A percentile compares a stretch with the other conserved stretches of the same genome.
Conservation (phyloP, 2,329 filamentous ascomycete species). For the Coniochaeta prunicola region DNA sequence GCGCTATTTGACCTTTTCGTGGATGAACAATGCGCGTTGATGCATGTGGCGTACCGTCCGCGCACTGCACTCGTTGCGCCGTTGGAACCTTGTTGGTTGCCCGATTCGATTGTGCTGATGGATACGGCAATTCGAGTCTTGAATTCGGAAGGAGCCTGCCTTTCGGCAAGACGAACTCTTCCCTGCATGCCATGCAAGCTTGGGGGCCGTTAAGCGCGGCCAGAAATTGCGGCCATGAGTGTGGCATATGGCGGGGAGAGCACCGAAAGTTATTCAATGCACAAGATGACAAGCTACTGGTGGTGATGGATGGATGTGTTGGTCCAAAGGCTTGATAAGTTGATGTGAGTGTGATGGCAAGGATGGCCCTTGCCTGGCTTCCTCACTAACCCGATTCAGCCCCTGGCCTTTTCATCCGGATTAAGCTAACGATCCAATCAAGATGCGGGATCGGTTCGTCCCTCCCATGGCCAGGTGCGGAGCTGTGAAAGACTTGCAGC, state of each 20-base stretch:
- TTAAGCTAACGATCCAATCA: background rate
- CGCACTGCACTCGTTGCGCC: background rate
- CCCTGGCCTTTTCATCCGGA: background rate
- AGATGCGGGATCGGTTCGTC: background rate
- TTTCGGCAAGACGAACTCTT: background rate
- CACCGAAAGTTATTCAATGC: background rate
- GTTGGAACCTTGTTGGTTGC: background rate
- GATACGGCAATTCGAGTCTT: background rate
- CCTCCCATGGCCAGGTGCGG: background rate
- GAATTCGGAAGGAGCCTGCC: background rate
- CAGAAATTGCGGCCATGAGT: background rate
- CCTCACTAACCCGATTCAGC: background rate
- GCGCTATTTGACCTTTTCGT: background rate
- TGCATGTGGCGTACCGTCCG: background rate
- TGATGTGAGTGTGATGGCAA: background rate
- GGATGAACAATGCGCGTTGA: background rate
- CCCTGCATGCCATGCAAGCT: background rate
- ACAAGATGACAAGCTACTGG: background rate
- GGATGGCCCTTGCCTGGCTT: too few species aligned
- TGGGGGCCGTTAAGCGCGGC: conserved; percentile 3
- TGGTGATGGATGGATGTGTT: background rate
- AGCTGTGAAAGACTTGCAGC: background rate
- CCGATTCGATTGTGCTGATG: background rate
- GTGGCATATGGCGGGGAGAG: background rate
- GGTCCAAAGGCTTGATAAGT: background rate